A percentile compares a stretch with the other conserved stretches of the same genome.
Conservation (phyloP, 2,329 filamentous ascomycete genomes). For the Botrytis squamosa region DNA sequence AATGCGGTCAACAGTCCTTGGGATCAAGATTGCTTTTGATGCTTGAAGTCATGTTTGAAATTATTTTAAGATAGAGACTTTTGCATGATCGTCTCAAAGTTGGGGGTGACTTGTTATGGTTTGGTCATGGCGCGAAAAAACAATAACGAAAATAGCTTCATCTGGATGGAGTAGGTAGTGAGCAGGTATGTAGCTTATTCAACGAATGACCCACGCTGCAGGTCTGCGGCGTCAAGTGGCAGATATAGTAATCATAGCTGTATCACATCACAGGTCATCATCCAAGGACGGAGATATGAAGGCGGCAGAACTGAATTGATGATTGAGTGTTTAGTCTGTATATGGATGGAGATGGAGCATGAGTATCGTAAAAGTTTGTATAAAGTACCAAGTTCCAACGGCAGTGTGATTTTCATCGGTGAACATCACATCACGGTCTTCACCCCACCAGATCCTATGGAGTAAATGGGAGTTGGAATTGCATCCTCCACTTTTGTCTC, state of each 20-base stretch:
- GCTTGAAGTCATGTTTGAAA: background rate
- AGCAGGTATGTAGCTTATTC: background rate
- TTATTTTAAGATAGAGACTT: background rate
- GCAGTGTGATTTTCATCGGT: background rate
- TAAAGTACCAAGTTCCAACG: background rate
- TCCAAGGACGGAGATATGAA: background rate
- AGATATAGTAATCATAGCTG: background rate
- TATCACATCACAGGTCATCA: background rate
- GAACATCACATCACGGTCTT: background rate
- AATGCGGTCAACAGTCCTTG: background rate
- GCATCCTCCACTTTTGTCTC: slow-evolving; percentile 11
- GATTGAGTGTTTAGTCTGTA: background rate
- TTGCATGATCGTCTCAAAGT: background rate
- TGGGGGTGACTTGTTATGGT: background rate
- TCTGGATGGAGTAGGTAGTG: background rate
- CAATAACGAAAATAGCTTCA: background rate
- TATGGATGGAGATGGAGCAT: background rate
- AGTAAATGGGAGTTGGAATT: slow-evolving; percentile 5
- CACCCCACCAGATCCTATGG: slow-evolving; percentile 1
- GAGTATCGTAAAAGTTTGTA: no score
- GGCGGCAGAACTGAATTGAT: background rate
- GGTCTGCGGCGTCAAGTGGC: background rate
- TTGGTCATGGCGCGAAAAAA: background rate
- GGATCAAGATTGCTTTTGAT: background rate
- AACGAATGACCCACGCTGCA: background rate